Evolutionary conservation across 257 asterid species (phyloP).

Genomic region (Rehmannia glutinosa): DNA sequence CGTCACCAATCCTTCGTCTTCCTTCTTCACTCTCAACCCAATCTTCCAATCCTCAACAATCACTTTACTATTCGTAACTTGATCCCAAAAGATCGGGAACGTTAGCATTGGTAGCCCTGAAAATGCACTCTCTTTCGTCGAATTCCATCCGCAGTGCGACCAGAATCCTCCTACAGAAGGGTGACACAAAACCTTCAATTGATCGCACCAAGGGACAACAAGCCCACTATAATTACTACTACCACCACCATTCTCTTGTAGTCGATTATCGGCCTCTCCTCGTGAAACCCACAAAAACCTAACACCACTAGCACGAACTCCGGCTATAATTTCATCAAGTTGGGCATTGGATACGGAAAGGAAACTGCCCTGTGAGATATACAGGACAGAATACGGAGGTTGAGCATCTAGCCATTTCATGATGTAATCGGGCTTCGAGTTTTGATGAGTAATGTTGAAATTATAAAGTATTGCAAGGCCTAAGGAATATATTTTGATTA

Average conservation of each 20-base stretch:
- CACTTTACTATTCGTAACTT: conserved; percentile 39
- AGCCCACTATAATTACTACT: no score
- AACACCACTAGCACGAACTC: conserved; percentile 37
- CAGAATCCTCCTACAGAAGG: conserved; percentile 52
- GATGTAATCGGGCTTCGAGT: conserved; percentile 16
- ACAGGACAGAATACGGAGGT: conserved; percentile 44
- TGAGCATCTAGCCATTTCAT: conserved; percentile 52
- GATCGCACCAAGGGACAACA: conserved; percentile 60
- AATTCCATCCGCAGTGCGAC: conserved; percentile 74
- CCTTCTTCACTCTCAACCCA: conserved; percentile 46
- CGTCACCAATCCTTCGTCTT: conserved; percentile 27
- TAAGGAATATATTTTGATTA: conserved; percentile 31
- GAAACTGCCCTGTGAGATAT: conserved; percentile 61
- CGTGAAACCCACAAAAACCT: conserved; percentile 49
- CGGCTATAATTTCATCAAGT: conserved; percentile 37
- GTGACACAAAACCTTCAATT: conserved; percentile 49
- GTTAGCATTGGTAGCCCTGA: conserved; percentile 46
- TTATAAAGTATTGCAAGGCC: conserved; percentile 39
- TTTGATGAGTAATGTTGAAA: background rate
- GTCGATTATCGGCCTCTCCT: conserved; percentile 8
- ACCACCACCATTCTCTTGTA: conserved; percentile 11
- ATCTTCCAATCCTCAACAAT: conserved; percentile 56
- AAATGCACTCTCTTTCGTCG: conserved; percentile 44
- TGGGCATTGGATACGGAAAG: conserved; percentile 43
- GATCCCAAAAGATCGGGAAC: conserved; percentile 53